Conservation (phyloP, 2,329 filamentous ascomycete species). For the Trichoderma endophyticum region DNA sequence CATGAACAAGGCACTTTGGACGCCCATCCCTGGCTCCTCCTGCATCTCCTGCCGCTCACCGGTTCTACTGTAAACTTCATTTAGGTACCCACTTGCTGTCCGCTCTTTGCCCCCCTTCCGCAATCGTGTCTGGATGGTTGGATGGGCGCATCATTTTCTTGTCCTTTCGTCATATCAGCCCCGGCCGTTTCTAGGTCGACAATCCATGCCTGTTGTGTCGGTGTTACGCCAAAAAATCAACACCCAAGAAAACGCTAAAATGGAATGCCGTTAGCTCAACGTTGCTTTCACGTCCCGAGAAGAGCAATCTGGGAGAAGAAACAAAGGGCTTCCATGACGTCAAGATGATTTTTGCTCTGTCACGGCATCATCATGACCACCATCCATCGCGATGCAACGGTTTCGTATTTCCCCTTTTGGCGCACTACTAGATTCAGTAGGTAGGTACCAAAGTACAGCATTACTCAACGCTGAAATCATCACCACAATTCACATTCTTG, state of each 20-base stretch:
- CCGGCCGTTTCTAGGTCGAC: neutral
- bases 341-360: slow-evolving; percentile 12
- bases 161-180: neutral
- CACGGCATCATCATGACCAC: neutral
- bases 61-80: neutral
- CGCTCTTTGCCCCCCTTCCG: neutral
- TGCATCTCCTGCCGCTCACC: neutral
- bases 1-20: neutral
- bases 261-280: neutral
- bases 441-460: neutral
- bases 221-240: neutral
- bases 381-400: neutral
- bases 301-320: neutral
- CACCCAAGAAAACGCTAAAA: neutral
- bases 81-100: neutral
- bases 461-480: neutral
- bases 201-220: neutral
- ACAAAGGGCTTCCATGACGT: slow-evolving; percentile 1
- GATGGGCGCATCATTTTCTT: neutral
- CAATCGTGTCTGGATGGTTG: neutral
- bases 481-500: neutral
- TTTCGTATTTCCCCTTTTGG: neutral
- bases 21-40: neutral
- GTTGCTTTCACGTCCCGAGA: neutral
- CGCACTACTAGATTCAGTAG: neutral